Conservation (phyloP, 1,284 basidiomycete genomes). For the Boletus smithii region DNA sequence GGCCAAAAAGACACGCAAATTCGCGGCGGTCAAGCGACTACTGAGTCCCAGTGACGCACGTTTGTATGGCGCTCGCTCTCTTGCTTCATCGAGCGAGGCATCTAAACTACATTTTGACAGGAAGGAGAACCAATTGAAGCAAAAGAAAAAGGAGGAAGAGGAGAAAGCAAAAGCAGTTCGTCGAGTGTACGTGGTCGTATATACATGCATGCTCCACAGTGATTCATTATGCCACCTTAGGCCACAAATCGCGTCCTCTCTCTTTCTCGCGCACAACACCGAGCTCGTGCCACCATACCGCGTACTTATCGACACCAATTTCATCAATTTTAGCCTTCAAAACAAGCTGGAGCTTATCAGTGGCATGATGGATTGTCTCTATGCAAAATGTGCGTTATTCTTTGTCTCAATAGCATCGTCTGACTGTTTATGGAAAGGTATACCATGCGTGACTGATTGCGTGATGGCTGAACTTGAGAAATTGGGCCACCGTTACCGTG, state of each 20-base stretch:
- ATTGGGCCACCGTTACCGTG: conserved; percentile 91
- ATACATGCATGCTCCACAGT: conserved; percentile 7
- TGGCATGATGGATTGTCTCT: conserved; percentile 99
- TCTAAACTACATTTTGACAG: conserved; percentile 36
- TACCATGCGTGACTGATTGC: conserved; percentile 97
- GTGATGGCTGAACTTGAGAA: conserved; percentile 98
- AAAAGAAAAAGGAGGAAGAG: conserved; percentile 74
- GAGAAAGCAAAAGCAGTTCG: conserved; percentile 70
- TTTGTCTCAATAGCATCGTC: neutral
- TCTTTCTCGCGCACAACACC: conserved; percentile 96
- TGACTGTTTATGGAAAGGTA: conserved; percentile 54
- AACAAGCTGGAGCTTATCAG: conserved; percentile 96
- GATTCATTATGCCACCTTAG: conserved; percentile 38
- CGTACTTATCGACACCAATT: conserved; percentile 98
- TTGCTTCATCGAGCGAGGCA: neutral
- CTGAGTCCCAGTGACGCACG: conserved; percentile 93
- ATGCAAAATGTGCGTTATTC: conserved; percentile 85
- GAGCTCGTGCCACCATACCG: conserved; percentile 96
- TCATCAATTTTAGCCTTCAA: conserved; percentile 98
- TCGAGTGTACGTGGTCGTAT: conserved; percentile 58
- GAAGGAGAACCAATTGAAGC: conserved; percentile 79
- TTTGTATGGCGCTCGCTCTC: conserved; percentile 58
- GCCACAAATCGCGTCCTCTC: conserved; percentile 80
- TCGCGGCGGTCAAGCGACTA: conserved; percentile 92
- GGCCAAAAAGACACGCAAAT: conserved; percentile 93